phyloP scores from a whole-genome alignment of 108 stramenopile genomes.

The Nitzschia inconspicua region DNA sequence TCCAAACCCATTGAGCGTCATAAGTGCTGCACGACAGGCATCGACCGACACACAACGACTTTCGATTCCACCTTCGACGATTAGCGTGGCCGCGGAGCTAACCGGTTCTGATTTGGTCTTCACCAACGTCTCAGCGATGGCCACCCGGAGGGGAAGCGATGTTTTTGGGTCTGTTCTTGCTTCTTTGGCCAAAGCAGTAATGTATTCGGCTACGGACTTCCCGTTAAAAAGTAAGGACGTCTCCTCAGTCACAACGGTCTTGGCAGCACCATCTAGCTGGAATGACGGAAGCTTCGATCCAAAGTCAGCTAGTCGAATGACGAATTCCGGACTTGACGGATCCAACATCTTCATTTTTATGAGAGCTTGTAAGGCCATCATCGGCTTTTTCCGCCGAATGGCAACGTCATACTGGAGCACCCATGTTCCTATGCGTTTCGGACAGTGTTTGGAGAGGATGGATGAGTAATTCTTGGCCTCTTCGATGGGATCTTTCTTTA shows the following conservation, averaged over 20 bases:
- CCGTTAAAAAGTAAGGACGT: constrained; percentile 42
- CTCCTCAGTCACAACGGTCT: constrained; percentile 46
- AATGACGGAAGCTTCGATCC: constrained; percentile 25
- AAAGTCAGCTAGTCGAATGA: constrained; percentile 71
- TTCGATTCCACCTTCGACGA: constrained; percentile 49
- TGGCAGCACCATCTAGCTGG: constrained; percentile 21
- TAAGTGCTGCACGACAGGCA: constrained; percentile 47
- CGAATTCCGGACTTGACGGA: constrained; percentile 35
- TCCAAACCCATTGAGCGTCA: constrained; percentile 34
- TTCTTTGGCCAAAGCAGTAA: constrained; percentile 37
- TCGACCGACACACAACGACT: constrained; percentile 44
- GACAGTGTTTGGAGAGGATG: constrained; percentile 75
- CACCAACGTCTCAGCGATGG: constrained; percentile 65
- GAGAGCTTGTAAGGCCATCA: constrained; percentile 86
- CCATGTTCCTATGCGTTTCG: constrained; percentile 75
- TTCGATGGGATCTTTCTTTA: constrained; percentile 71
- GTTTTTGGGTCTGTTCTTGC: constrained; percentile 31
- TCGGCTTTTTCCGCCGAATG: constrained; percentile 81
- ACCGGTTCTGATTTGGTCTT: constrained; percentile 16
- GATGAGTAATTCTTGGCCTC: constrained; percentile 80
- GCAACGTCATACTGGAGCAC: constrained; percentile 87
- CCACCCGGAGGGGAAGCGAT: constrained; percentile 45
- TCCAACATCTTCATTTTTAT: constrained; percentile 54
- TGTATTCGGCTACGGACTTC: constrained; percentile 42
- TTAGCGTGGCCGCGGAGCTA: constrained; percentile 11